These are phyloP conservation scores for Trebouxia sp. DNA, from an alignment of 139 green algal species.

Conservation along the genomic window DNA sequence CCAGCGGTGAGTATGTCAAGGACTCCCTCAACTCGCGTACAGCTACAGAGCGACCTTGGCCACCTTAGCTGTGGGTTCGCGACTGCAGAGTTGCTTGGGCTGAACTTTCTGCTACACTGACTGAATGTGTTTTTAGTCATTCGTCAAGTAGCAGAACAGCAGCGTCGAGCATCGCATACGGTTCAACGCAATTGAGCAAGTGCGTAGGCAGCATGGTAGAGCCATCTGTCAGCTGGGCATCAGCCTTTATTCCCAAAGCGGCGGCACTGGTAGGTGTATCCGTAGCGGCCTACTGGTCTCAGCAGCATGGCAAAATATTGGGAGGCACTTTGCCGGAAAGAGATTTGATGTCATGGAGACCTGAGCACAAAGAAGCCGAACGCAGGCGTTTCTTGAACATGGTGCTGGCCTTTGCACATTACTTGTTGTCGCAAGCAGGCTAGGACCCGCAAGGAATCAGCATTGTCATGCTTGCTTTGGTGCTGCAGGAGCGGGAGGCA, in stretches of 20 bases:
- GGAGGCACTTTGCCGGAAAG: not conserved
- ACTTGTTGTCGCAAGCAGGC: not conserved
- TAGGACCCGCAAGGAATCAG: not conserved
- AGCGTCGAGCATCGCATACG: too few relatives aligned
- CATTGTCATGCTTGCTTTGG: not conserved
- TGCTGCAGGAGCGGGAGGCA: slow-evolving; percentile 30
- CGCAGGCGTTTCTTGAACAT: slow-evolving; percentile 8
- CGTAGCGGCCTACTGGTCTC: not conserved
- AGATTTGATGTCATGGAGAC: not conserved
- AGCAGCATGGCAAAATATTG: slow-evolving; percentile 8
- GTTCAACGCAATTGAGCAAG: too few relatives aligned
- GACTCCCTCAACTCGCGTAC: too few relatives aligned
- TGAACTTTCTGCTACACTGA: too few relatives aligned
- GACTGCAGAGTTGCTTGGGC: too few relatives aligned
- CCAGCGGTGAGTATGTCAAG: too few relatives aligned
- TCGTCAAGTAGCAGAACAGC: too few relatives aligned
- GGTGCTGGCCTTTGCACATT: not conserved
- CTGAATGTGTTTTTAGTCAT: too few relatives aligned
- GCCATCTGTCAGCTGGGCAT: not conserved
- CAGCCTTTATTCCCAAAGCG: not conserved
- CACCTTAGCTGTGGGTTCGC: too few relatives aligned
- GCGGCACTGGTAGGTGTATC: not conserved
- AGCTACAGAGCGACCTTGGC: too few relatives aligned
- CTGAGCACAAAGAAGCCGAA: slow-evolving; percentile 16
- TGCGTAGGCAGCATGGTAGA: slow-evolving; percentile 5